Evolutionary conservation across 2,329 filamentous ascomycete genomes (phyloP).

Genomic region (Teratosphaeria destructans): DNA sequence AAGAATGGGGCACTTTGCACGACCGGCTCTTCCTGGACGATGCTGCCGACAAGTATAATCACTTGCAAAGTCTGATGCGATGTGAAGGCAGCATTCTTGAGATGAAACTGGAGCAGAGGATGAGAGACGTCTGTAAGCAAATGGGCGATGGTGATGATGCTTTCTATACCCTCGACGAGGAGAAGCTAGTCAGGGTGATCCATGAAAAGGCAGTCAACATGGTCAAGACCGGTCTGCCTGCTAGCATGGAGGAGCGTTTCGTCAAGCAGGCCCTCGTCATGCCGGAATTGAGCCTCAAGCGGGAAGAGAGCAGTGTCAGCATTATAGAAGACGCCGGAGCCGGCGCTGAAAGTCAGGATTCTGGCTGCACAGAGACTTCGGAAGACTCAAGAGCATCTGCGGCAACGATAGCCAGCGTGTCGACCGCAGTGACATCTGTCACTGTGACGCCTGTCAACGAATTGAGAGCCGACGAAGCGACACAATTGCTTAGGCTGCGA

Average conservation of each 20-base stretch:
- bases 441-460: conserved; percentile 10
- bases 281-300: conserved; percentile 60
- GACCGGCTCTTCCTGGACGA: conserved; percentile 41
- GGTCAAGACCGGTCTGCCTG: conserved; percentile 54
- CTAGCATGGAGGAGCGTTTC: conserved; percentile 77
- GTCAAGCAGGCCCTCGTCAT: conserved; percentile 65
- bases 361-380: conserved; percentile 5
- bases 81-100: conserved; percentile 34
- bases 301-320: conserved; percentile 39
- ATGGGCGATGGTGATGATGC: conserved; percentile 88
- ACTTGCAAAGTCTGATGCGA: conserved; percentile 46
- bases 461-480: conserved; percentile 22
- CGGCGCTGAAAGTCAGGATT: conserved; percentile 4
- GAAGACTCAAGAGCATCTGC: conserved; percentile 12
- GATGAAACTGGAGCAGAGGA: conserved; percentile 37
- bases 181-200: conserved; percentile 57
- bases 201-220: conserved; percentile 63
- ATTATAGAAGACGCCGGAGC: conserved; percentile 14
- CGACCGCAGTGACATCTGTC: conserved; percentile 17
- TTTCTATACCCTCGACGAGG: conserved; percentile 71
- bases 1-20: conserved; percentile 38
- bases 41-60: conserved; percentile 39
- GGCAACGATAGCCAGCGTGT: conserved; percentile 8
- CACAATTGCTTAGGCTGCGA: conserved; percentile 52
- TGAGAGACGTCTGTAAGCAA: conserved; percentile 65